phyloP scores from a whole-genome alignment of 169 alveolate species.

The Plasmodium malariae region DNA sequence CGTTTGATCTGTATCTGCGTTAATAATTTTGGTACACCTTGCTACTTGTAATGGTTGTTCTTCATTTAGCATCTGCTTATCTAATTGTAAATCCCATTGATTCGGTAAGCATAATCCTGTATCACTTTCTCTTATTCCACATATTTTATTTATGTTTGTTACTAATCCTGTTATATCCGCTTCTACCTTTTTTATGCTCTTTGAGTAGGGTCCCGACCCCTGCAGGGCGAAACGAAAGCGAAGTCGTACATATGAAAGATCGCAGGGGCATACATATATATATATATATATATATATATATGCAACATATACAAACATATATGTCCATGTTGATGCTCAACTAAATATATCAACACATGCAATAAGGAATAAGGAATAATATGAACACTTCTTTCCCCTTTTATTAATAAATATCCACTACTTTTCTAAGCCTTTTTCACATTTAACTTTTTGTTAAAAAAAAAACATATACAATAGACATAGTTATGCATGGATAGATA shows the following conservation, averaged over 20 bases:
- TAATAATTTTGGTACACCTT: conserved; percentile 97
- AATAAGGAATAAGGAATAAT: too few relatives aligned
- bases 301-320: background rate
- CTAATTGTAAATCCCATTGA: conserved; percentile 98
- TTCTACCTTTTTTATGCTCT: conserved; percentile 82
- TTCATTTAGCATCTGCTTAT: conserved; percentile 95
- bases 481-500: background rate
- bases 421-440: background rate
- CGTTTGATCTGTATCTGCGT: conserved; percentile 98
- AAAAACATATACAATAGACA: background rate
- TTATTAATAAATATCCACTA: background rate
- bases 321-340: background rate
- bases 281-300: background rate
- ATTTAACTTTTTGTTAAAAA: background rate
- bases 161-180: conserved; percentile 82
- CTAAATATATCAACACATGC: background rate
- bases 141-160: conserved; percentile 84
- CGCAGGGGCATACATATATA: background rate
- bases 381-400: background rate
- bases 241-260: background rate
- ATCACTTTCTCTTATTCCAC: conserved; percentile 97
- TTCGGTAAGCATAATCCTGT: conserved; percentile 99
- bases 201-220: conserved; percentile 88
- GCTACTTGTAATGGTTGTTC: conserved; percentile 98
- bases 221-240: conserved; percentile 10